Evolutionary conservation across 306 rosid species (phyloP), one percentile per base, ranked within the genome.

Genomic region (Crataegus laevigata): DNA sequence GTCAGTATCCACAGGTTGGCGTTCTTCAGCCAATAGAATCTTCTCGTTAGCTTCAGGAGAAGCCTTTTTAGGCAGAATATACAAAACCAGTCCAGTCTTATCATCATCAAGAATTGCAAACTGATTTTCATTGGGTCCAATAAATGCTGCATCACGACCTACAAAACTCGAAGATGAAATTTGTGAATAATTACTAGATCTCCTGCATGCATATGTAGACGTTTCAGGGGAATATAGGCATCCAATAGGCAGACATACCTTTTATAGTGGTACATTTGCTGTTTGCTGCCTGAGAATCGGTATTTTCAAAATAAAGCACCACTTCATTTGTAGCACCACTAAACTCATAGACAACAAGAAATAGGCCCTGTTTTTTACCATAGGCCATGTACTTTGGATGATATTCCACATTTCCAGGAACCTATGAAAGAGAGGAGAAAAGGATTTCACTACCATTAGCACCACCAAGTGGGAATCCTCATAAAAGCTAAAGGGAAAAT

Each of bases 61-160:
- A 69, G 85, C 82, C 69, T 87, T 91, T 85, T 93, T 97, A n/a
- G 96, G 92, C 38, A 96, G 82, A 50, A 80, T 83, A 85, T 86
- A 89, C 74, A 96, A 77, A 59, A 90, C 89, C 81, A 96, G 77
- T 75, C 92, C 99, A 71, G 93, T 92, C 92, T 87, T 88, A 85
- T 96, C 99, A 29, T 90, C 99, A 68, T 96, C 99, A 28, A 96
- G 98, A 79, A 92, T 82, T 45, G 96, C 96, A 89, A 90, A 96
- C 84, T 96, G 99, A 77, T 88, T 92, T 78, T 96, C 98, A 43
- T 83, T 90, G 85, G 92, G 91, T 57, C 99, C 99, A 84, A 96
- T 81, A 82, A 96, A 92, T 82, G 99, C 98, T 66, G 91, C 98
- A 84, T 92, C 99, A 77, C 81, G 86, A 78, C 99, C 99, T 96